These are phyloP conservation scores for Talaromyces albobiverticillius DNA, from an alignment of 2,329 filamentous ascomycete genomes.

Conservation along the genomic window DNA sequence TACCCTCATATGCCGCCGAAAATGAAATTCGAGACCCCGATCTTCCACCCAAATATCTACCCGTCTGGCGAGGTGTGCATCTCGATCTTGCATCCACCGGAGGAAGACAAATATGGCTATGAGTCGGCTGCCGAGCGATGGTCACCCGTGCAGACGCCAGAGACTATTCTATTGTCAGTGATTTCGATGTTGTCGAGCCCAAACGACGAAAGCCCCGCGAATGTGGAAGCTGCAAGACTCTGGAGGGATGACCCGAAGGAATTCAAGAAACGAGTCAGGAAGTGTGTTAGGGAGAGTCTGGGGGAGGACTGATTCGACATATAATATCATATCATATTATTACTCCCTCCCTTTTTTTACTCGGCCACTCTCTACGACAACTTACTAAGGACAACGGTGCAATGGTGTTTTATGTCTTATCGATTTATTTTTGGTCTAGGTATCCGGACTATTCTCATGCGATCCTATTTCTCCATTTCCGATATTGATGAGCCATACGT, in stretches of 20 bases:
- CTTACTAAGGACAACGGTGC: constrained; percentile 3
- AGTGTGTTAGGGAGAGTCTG: constrained; percentile 76
- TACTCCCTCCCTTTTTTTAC: neutral
- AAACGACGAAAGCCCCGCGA: constrained; percentile 93
- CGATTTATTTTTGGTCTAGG: too few species aligned
- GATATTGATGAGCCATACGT: too few species aligned
- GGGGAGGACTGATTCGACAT: constrained; percentile 59
- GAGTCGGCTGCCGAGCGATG: constrained; percentile 87
- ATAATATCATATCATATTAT: neutral
- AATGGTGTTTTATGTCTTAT: constrained; percentile 5
- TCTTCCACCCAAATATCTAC: constrained; percentile 97
- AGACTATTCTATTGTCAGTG: constrained; percentile 87
- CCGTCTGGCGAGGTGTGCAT: constrained; percentile 86
- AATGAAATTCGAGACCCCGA: constrained; percentile 78
- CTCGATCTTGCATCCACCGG: constrained; percentile 91
- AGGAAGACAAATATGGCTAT: constrained; percentile 92
- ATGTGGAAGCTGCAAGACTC: constrained; percentile 86
- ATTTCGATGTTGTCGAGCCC: constrained; percentile 90
- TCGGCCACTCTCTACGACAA: neutral
- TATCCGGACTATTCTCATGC: too few species aligned
- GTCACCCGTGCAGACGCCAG: constrained; percentile 90
- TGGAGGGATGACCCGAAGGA: constrained; percentile 77
- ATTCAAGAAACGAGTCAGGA: constrained; percentile 74
- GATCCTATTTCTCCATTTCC: too few species aligned
- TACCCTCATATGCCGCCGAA: constrained; percentile 88